A percentile compares a stretch with the other conserved stretches of the same genome.
Conservation (phyloP, 768 basidiomycete species). For the Sistotremastrum niveocremeum region DNA sequence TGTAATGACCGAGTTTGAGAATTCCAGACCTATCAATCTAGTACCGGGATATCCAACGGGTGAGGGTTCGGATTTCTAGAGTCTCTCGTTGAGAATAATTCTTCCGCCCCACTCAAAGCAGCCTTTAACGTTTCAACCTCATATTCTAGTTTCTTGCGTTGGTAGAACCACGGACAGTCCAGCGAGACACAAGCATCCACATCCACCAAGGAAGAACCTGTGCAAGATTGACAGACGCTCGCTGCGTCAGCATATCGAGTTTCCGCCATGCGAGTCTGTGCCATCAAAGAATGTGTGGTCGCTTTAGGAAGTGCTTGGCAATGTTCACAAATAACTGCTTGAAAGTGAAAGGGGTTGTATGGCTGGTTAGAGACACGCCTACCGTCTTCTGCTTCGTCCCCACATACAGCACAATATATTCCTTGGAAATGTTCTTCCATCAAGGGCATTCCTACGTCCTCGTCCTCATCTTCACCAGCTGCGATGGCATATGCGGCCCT, state of each 20-base stretch:
- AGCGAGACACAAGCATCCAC: conserved; percentile 64
- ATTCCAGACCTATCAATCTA: too few species aligned
- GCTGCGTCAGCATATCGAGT: conserved; percentile 43
- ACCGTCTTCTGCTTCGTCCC: conserved; percentile 41
- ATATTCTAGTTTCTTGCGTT: conserved; percentile 37
- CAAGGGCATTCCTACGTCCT: conserved; percentile 21
- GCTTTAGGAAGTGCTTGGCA: conserved; percentile 40
- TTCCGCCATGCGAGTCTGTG: conserved; percentile 42
- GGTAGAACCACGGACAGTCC: conserved; percentile 78
- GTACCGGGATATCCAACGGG: background rate
- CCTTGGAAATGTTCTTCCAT: conserved; percentile 70
- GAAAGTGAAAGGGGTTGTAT: background rate
- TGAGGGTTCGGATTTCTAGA: too few species aligned
- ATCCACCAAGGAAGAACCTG: conserved; percentile 39
- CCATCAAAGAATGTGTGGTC: conserved; percentile 43
- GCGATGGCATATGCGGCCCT: conserved; percentile 28
- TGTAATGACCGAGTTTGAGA: too few species aligned
- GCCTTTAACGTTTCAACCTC: conserved; percentile 14
- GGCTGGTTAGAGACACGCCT: background rate
- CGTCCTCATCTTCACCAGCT: conserved; percentile 21
- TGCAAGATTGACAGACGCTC: conserved; percentile 60
- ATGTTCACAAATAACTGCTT: conserved; percentile 35
- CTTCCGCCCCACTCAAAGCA: conserved; percentile 9
- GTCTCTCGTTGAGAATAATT: conserved; percentile 1
- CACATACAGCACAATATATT: conserved; percentile 59